These are phyloP conservation scores for Monosporozyma unispora DNA, from an alignment of 805 yeast genomes.

Conservation along the genomic window DNA sequence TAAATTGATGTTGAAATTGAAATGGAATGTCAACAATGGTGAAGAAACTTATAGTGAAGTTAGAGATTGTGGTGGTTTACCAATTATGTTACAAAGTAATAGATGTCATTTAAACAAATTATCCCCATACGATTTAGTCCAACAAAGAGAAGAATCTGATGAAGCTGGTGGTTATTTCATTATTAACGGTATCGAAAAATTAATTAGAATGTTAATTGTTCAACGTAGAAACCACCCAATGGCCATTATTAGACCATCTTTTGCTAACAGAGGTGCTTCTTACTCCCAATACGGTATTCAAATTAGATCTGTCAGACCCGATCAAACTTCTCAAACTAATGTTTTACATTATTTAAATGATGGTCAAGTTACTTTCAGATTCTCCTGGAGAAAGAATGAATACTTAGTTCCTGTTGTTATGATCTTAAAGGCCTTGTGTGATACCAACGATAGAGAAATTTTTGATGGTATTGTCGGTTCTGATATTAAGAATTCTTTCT, in stretches of 20 bases:
- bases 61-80: conserved; percentile 86
- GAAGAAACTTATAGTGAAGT: conserved; percentile 64
- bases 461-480: conserved; percentile 94
- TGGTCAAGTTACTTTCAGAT: conserved; percentile 93
- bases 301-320: conserved; percentile 89
- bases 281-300: conserved; percentile 89
- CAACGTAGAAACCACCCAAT: conserved; percentile 97
- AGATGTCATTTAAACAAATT: conserved; percentile 83
- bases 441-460: conserved; percentile 88
- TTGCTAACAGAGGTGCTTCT: conserved; percentile 85
- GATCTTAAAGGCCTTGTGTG: conserved; percentile 83
- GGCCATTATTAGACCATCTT: conserved; percentile 94
- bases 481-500: conserved; percentile 78
- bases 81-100: conserved; percentile 84
- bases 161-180: conserved; percentile 95
- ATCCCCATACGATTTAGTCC: conserved; percentile 75
- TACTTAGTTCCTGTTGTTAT: conserved; percentile 87
- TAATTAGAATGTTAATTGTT: conserved; percentile 93
- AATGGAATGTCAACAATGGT: conserved; percentile 84
- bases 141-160: conserved; percentile 80
- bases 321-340: conserved; percentile 95
- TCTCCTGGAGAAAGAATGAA: conserved; percentile 95
- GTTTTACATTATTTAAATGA: conserved; percentile 93
- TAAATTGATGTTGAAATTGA: conserved; percentile 63
- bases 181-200: conserved; percentile 93